phyloP scores from a whole-genome alignment of 768 basidiomycete species.

The Mycena filopes region DNA sequence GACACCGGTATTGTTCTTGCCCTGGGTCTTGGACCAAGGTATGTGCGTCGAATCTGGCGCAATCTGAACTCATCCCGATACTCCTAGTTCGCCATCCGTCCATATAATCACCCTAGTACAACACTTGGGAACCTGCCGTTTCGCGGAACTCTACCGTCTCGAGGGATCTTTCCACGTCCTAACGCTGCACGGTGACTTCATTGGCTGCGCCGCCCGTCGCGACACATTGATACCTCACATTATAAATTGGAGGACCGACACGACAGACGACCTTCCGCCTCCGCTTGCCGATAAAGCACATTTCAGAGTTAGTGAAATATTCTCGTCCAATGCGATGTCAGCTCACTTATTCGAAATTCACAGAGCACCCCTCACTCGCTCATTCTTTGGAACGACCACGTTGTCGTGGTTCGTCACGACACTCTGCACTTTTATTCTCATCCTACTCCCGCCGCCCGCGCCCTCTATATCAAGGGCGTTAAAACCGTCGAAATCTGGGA shows the following conservation, averaged over 20 bases:
- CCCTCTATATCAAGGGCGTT: background rate
- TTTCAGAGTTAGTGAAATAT: background rate
- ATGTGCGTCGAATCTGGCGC: too few species aligned
- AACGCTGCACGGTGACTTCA: constrained; percentile 17
- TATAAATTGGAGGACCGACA: constrained; percentile 10
- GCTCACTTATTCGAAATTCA: background rate
- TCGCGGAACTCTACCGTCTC: constrained; percentile 13
- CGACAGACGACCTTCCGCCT: background rate
- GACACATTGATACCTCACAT: constrained; percentile 9
- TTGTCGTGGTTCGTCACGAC: too few species aligned
- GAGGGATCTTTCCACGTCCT: constrained; percentile 16
- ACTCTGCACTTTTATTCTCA: constrained; percentile 1
- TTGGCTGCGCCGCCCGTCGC: constrained; percentile 22
- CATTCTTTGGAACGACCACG: too few species aligned
- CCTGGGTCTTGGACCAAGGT: constrained; percentile 11
- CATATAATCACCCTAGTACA: constrained; percentile 9
- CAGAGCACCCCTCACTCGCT: too few species aligned
- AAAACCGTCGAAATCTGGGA: background rate
- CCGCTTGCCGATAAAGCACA: constrained; percentile 5
- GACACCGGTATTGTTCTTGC: constrained; percentile 17
- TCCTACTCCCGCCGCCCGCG: background rate
- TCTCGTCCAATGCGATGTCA: too few species aligned
- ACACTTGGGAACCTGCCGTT: background rate
- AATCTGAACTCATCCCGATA: too few species aligned
- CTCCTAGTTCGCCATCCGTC: background rate